Percentiles rank a stretch among this genome's conserved stretches.
phyloP scores from a whole-genome alignment of 768 basidiomycete species.

The Leccinellum rugosiceps region DNA sequence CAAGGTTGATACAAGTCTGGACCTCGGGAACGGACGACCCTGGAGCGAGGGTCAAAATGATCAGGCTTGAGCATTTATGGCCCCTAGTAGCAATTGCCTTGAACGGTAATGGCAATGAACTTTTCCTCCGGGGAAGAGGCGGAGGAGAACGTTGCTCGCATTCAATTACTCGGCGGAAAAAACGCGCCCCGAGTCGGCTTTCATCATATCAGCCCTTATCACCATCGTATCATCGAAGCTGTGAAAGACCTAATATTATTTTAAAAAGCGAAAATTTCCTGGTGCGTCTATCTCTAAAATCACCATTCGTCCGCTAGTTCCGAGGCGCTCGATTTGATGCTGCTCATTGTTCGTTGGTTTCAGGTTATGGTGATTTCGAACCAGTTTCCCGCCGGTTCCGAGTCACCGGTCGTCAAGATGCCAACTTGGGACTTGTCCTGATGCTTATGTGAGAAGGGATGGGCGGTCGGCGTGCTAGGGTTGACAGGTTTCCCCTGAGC shows the following conservation, averaged over 20 bases:
- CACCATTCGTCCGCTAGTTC: not conserved
- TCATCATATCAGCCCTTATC: not conserved
- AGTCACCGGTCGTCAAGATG: conserved; percentile 17
- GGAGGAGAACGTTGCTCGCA: not conserved
- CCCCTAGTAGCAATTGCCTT: not conserved
- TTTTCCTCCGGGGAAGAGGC: not conserved
- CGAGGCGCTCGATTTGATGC: not conserved
- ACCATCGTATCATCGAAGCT: not conserved
- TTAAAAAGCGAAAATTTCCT: not conserved
- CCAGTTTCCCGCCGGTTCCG: conserved; percentile 45
- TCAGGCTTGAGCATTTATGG: not conserved
- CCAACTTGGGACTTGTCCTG: not conserved
- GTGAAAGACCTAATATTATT: not conserved
- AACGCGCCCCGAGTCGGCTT: not conserved
- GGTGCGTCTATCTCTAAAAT: not conserved
- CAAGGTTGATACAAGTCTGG: not conserved
- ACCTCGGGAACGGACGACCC: not conserved
- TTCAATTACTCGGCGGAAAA: no score
- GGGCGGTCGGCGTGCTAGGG: not conserved
- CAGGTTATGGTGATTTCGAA: not conserved
- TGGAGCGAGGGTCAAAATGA: not conserved
- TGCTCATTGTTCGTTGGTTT: not conserved
- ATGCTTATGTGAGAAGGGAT: not conserved
- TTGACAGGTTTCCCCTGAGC: not conserved
- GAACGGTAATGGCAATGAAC: not conserved